Evolutionary conservation across 1,284 basidiomycete genomes (phyloP), one percentile per base, ranked within the genome.

Genomic region (Hemileia vastatrix): DNA sequence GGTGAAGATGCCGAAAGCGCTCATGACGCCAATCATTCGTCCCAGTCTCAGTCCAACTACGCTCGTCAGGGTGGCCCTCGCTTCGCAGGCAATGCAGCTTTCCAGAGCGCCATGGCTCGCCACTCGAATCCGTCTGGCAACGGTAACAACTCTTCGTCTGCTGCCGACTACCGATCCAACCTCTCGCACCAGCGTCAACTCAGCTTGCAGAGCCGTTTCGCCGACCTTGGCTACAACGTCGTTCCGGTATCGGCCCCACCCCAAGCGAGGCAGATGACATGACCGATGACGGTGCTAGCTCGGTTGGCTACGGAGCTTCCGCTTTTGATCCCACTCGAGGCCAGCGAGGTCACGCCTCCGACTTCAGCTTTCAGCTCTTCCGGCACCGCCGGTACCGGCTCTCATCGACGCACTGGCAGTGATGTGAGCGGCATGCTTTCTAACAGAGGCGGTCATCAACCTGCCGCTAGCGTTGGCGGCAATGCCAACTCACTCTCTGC

Each of bases 81-180:
- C 21, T 72, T 72, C 44, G 69, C 71, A 9, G 70, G 69, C 36
- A 72, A 69, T 50, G 70, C 68, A 13, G 70, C 70, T 31, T 72
- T 71, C 47, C 71, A 72, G 57, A 68, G 66, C 56, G 70, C 67
- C 54, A 59, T 70, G 43, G 71, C 69, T 43, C 67, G 71, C 13
- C 67, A 71, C 36, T n/a, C n/a, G n/a, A n/a, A n/a, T n/a, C n/a
- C n/a, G n/a, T 32, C 44, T 24, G 59, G 50, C 44, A 63, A 54
- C 51, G 53, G 54, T n/a, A 33, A 9, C 52, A 59, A 15, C 15
- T 60, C 43, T 58, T 58, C 53, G 64, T 66, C 19, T 52, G 60
- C 47, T 63, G 60, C 44, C 36, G 27, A 66, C 44, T n/a, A n/a
- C n/a, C n/a, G n/a, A n/a, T n/a, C n/a, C n/a, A n/a, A n/a, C n/a